Evolutionary conservation across 176 grass and related monocot genomes (phyloP), one percentile per base, ranked within the genome.

Genomic region (Elaeis guineensis): DNA sequence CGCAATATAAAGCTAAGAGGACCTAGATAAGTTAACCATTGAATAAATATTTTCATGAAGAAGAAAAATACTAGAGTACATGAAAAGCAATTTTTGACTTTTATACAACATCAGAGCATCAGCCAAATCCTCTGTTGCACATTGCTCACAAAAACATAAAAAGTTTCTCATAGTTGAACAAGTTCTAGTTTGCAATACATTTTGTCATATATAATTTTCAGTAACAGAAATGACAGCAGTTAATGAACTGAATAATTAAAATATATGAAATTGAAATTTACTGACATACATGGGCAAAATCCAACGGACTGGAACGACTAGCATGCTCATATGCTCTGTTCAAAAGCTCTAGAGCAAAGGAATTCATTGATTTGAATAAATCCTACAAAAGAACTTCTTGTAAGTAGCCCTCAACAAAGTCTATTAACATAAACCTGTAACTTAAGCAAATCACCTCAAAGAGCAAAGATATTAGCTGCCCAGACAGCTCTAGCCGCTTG

Each of bases 331-430:
- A 84, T 62, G 54, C 64, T 71, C 59, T 79, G 49, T 84, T 80
- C 69, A 88, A 67, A 52, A 64, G 48, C 3, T 74, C 44, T 24
- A 85, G 19, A 69, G 72, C 75, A 35, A 35, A 16, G 25, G 64
- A 22, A 77, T 97, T 96, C 87, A 91, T 88, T 58, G 87, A 80
- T 87, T 91, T 97, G 80, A 97, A 97, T 51, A 97, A 75, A 91
- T 97, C 92, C 92, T 97, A 62, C 52, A 63, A 25, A 28, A 58
- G 22, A 44, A 14, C 9, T 44, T 44, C 9, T 44, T 44, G 35
- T 44, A 44, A 44, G 35, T 14, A 44, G 35, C 35, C 35, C 8
- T 44, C 35, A 44, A 44, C 35, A 12, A 44, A 12, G 8, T 14
- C 35, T 44, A 14, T 6, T 14, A 44, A 44, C 8, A 44, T 44